Percentiles rank a stretch among this genome's conserved stretches.
Evolutionary conservation across 495 filamentous ascomycete genomes (phyloP).

Genomic region (Immersiella caudata): DNA sequence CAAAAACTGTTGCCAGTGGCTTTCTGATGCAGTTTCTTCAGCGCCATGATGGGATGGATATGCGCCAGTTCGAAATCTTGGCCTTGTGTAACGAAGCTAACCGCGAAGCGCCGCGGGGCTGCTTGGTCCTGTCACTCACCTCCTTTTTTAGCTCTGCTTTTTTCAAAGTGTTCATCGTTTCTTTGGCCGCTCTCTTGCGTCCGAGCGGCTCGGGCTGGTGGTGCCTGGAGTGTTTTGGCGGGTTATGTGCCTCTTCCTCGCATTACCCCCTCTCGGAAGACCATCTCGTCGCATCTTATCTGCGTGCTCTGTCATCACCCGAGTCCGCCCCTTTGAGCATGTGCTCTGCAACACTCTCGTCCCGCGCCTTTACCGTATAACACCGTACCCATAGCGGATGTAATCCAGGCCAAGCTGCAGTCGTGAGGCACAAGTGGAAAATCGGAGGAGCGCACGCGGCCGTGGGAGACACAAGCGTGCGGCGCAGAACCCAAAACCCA

Average conservation of each 20-base stretch:
- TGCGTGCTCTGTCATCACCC: neutral
- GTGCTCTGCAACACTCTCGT: neutral
- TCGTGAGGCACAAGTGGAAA: neutral
- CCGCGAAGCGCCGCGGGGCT: neutral
- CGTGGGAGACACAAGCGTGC: neutral
- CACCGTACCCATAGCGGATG: constrained; percentile 1
- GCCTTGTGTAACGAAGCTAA: neutral
- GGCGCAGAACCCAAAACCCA: constrained; percentile 1
- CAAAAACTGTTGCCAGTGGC: neutral
- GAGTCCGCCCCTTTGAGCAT: neutral
- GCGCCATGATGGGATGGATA: neutral
- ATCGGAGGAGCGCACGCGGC: neutral
- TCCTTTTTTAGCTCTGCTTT: neutral
- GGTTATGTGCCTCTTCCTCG: constrained; percentile 3
- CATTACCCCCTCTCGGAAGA: neutral
- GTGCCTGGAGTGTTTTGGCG: neutral
- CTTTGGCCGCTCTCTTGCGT: neutral
- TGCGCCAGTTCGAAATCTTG: neutral
- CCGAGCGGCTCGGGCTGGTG: neutral
- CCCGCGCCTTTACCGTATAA: neutral
- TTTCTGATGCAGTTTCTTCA: neutral
- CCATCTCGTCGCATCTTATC: neutral
- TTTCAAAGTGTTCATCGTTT: neutral
- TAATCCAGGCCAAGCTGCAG: constrained; percentile 6
- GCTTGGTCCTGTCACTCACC: neutral